A percentile compares a stretch with the other conserved stretches of the same genome.
Evolutionary conservation across 129 eudicot species (phyloP).

Genomic region (Solidago caesia): DNA sequence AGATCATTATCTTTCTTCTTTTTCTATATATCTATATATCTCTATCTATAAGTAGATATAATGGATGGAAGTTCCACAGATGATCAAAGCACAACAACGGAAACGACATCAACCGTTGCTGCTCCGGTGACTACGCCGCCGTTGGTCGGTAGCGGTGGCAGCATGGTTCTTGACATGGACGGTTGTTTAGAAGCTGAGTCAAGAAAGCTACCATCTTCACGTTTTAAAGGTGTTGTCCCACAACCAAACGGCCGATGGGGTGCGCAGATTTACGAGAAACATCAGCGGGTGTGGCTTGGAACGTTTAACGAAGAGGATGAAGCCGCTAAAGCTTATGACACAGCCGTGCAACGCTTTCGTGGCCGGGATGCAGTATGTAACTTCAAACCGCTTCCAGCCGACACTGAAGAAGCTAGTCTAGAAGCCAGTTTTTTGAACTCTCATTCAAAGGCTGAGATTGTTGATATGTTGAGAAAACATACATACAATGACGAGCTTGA

Average conservation of each 20-base stretch:
- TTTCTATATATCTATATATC: neutral
- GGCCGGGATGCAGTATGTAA: constrained; percentile 89
- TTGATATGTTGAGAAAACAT: constrained; percentile 85
- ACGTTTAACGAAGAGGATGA: constrained; percentile 80
- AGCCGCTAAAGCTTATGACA: constrained; percentile 84
- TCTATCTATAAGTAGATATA: constrained; percentile 21
- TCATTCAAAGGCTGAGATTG: constrained; percentile 80
- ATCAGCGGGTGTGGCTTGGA: constrained; percentile 91
- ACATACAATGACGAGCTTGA: constrained; percentile 82
- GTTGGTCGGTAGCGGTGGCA: constrained; percentile 56
- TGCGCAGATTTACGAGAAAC: constrained; percentile 91
- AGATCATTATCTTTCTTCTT: neutral
- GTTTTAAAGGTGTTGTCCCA: constrained; percentile 92
- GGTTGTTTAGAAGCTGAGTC: constrained; percentile 76
- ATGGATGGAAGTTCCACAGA: constrained; percentile 64
- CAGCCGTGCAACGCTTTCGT: constrained; percentile 81
- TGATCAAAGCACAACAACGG: constrained; percentile 64
- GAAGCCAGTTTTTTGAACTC: constrained; percentile 54
- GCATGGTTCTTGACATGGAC: constrained; percentile 56
- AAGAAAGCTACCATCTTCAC: constrained; percentile 75
- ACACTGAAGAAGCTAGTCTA: constrained; percentile 29
- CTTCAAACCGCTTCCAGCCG: constrained; percentile 48
- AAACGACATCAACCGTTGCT: constrained; percentile 38
- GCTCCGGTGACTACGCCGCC: constrained; percentile 42
- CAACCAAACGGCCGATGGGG: constrained; percentile 98